Base-by-base conservation (phyloP, 2,329 filamentous ascomycete species). In the Chaetomium sp. region DNA sequence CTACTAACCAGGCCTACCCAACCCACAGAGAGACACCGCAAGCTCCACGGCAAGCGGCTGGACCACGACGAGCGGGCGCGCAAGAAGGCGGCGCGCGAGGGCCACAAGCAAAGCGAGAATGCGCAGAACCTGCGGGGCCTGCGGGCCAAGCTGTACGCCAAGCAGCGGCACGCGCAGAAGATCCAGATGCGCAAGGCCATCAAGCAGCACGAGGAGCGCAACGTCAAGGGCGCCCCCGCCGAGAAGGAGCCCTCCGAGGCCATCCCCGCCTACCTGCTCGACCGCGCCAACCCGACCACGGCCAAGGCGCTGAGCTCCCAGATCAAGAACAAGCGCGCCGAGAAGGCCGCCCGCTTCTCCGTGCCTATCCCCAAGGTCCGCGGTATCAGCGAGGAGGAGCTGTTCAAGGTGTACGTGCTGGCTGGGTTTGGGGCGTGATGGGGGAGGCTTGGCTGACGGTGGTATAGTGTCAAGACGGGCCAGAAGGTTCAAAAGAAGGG, bases 111-210 rank as follows among this genome's bases (percentile, higher is more conserved):
- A 63, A 95, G 91, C 58, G 85, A 95, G 75, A 90, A 97, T 81
- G 93, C 95, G 27, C 94, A 98, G 83, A 97, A 95, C 78, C 85
- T 97, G 74, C 90, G 91, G 67, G 95, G 95, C 70, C 87, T 98
- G 72, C 85, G 92, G 68, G 95, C 95, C 72, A 99, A 99, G 84
- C 83, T 96, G 74, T 89, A 95, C 82, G 90, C 94, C 78, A 89
- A 98, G 86, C 92, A 93, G 83, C 87, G 95, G 29, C 91, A 93
- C 82, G 90, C 93, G 78, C 93, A 99, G 84, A 99, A 99, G 89
- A 96, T 97, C 76, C 92, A 96, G 85, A 93, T 97, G 90, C 90
- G 90, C 80, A 96, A 97, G 85, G 83, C 88, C 74, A 96, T 99
- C 85, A 92, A 91, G 80, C 90, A 92, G 53, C 92, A 97, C 82